Evolutionary conservation across 495 filamentous ascomycete genomes (phyloP).

Genomic region (Bryoglossum gracile): DNA sequence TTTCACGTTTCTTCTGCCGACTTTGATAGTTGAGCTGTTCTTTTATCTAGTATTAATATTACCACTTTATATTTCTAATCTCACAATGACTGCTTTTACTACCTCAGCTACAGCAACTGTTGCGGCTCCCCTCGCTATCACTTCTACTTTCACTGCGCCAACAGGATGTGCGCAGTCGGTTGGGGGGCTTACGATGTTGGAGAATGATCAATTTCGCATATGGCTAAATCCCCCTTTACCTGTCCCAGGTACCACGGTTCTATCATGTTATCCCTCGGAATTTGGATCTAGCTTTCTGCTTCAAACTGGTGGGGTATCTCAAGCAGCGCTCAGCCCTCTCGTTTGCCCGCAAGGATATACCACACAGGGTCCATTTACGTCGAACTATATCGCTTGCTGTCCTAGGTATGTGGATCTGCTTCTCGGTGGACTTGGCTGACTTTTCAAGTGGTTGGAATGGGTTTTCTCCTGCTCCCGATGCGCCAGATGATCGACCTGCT

Average conservation of each 20-base stretch:
- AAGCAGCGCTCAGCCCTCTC: conserved; percentile 16
- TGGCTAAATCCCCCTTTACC: conserved; percentile 23
- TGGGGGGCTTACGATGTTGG: conserved; percentile 22
- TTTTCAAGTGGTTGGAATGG: conserved; percentile 15
- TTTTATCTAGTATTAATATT: neutral
- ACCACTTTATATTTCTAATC: neutral
- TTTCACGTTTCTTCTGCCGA: neutral
- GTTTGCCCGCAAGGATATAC: conserved; percentile 19
- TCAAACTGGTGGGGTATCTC: conserved; percentile 10
- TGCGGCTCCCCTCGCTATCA: conserved; percentile 18
- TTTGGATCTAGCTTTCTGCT: conserved; percentile 11
- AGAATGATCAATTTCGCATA: conserved; percentile 11
- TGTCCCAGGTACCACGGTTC: conserved; percentile 17
- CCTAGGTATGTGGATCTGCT: conserved; percentile 8
- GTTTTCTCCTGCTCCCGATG: conserved; percentile 8
- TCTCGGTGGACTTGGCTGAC: conserved; percentile 1
- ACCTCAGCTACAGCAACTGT: conserved; percentile 8
- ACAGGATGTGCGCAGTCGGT: conserved; percentile 16
- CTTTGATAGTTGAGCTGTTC: neutral
- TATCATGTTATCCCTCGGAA: conserved; percentile 19
- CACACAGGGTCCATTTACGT: neutral
- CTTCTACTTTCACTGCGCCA: conserved; percentile 22
- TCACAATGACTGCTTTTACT: neutral
- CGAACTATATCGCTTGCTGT: conserved; percentile 21
- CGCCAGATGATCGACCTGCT: conserved; percentile 21